These are phyloP conservation scores for Metschnikowia orientalis DNA, from an alignment of 805 yeast genomes.

Conservation along the genomic window DNA sequence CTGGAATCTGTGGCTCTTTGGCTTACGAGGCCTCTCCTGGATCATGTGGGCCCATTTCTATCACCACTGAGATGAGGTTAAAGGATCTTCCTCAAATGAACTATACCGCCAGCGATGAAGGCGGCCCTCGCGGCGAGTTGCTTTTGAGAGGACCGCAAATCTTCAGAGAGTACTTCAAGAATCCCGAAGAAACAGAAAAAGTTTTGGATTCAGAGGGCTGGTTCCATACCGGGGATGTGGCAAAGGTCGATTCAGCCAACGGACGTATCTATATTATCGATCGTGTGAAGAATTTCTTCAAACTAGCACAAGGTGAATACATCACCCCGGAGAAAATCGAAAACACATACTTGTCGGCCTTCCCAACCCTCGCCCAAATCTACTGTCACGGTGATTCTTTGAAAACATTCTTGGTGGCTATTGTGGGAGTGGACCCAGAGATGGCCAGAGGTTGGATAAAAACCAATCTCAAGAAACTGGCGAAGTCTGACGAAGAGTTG, in stretches of 20 bases:
- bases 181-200: constrained; percentile 22
- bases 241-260: constrained; percentile 37
- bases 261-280: constrained; percentile 28
- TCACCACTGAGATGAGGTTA: constrained; percentile 20
- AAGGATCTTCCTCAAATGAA: constrained; percentile 25
- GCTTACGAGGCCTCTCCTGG: constrained; percentile 22
- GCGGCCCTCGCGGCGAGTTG: constrained; percentile 28
- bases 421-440: constrained; percentile 56
- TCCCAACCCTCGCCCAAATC: constrained; percentile 48
- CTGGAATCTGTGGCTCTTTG: constrained; percentile 19
- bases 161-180: constrained; percentile 24
- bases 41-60: constrained; percentile 21
- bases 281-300: constrained; percentile 19
- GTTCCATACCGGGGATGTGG: constrained; percentile 41
- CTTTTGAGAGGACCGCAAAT: constrained; percentile 25
- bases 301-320: constrained; percentile 20
- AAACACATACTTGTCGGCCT: constrained; percentile 31
- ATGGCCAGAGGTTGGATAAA: constrained; percentile 13
- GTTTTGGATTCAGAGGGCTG: constrained; percentile 22
- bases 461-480: constrained; percentile 4
- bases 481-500: constrained; percentile 19
- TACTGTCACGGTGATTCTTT: constrained; percentile 64
- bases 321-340: constrained; percentile 19
- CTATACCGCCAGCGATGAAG: constrained; percentile 19
- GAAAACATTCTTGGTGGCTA: constrained; percentile 52